These are phyloP conservation scores for Leishmania gerbilli DNA, from an alignment of 208 protist genomes.

Conservation along the genomic window DNA sequence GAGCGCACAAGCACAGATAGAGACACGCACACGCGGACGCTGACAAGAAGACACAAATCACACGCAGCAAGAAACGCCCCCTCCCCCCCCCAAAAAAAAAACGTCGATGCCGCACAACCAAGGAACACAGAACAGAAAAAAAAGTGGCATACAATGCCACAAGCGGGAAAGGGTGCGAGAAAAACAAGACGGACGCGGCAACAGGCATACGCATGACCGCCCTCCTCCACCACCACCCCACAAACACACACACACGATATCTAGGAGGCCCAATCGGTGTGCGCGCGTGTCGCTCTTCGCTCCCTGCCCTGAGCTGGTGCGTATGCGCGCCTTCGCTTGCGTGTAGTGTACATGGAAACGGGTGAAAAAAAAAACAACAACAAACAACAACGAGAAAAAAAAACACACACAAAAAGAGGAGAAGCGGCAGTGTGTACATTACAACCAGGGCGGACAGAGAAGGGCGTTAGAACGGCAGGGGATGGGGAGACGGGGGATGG, in stretches of 20 bases:
- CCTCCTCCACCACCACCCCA: no score
- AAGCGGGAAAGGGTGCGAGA: not conserved
- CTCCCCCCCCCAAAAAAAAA: no score
- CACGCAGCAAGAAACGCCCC: not conserved
- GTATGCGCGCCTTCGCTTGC: not conserved
- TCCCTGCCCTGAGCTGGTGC: not conserved
- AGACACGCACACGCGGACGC: not conserved
- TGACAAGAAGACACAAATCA: not conserved
- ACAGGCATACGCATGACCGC: not conserved
- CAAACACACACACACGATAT: not conserved
- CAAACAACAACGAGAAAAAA: not conserved
- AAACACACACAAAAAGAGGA: not conserved
- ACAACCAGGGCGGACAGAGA: not conserved
- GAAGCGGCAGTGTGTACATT: not conserved
- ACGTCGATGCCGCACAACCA: no score
- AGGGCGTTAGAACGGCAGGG: not conserved
- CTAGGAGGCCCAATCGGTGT: not conserved
- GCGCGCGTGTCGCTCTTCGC: not conserved
- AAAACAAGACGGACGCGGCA: not conserved
- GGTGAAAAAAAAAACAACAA: not conserved
- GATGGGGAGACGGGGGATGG: no score
- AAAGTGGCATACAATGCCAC: not conserved
- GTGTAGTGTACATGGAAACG: not conserved
- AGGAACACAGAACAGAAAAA: not conserved
- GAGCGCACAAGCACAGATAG: not conserved